Base-by-base conservation (phyloP, 2,329 filamentous ascomycete species). In the Thermothelomyces thermophilus region DNA sequence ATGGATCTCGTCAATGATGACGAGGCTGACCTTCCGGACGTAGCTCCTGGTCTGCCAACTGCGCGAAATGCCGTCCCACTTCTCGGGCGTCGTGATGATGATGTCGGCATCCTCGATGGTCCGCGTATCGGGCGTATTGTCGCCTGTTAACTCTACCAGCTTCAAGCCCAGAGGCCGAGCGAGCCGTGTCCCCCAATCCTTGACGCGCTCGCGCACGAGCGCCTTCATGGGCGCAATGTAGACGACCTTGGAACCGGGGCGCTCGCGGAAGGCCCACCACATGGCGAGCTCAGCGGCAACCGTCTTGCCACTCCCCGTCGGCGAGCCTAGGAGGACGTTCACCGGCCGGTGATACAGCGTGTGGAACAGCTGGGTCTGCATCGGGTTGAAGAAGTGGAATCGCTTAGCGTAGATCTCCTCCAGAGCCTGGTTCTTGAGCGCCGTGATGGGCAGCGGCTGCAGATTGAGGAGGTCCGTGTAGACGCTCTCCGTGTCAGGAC, bases 171-270 rank as follows among this genome's bases (percentile, higher is more conserved):
- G 83, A 1, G 90, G 87, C 1, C 76, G 74, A 0, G 90, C 88
- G 30, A 98, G 77, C 14, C 93, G 82, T 51, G 79, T 79, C 11
- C 86, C 82, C 94, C 93, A 98, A 64, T 98, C 94, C 62, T 95
- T 87, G 22, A 98, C 91, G 68, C 93, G 83, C 67, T 98, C 93
- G 3, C 93, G 87, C 17, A 98, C 93, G 28, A 98, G 82, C 0
- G 94, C 94, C 69, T 98, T 98, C 94, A 98, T 98, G 0, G 94
- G 94, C 2, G 93, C 93, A 64, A 98, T 97, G 66, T 98, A 98
- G 11, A 98, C 93, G 2, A 98, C 90, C 70, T 98, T 98, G 3
- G 90, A 95, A 3, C 90, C 90, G 1, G 93, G 93, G 44, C 86
- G 85, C 64, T 96, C 90, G 13, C 90, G 83, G 70, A 98, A 97